Conservation (phyloP, 176 grass and related monocot genomes). For the Musa acuminata region DNA sequence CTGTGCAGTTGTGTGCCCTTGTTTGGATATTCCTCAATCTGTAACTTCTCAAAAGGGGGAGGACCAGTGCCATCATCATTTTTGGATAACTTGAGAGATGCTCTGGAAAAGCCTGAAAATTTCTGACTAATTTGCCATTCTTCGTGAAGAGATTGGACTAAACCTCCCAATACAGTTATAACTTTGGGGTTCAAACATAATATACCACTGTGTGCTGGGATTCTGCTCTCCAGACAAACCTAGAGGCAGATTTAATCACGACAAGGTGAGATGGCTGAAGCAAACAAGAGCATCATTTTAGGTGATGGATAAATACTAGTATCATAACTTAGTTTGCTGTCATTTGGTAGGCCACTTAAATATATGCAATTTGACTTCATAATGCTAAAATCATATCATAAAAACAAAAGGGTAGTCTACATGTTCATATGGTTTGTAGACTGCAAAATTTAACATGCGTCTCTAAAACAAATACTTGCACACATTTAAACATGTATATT, state of each 20-base stretch:
- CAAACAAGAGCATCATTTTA: not conserved
- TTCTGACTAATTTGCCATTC: constrained; percentile 90
- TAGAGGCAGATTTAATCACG: constrained; percentile 13
- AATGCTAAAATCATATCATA: too few species aligned
- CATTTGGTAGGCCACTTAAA: not conserved
- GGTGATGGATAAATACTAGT: not conserved
- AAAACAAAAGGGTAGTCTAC: too few species aligned
- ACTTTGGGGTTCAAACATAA: constrained; percentile 59
- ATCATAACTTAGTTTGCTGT: not conserved
- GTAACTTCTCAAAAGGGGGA: constrained; percentile 82
- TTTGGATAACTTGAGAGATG: constrained; percentile 43
- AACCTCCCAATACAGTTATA: constrained; percentile 49
- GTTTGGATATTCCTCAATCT: constrained; percentile 24
- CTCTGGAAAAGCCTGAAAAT: constrained; percentile 52
- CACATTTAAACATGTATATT: too few species aligned
- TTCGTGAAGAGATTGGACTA: constrained; percentile 67
- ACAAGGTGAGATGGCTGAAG: not conserved
- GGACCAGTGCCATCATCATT: constrained; percentile 60
- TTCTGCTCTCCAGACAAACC: constrained; percentile 59
- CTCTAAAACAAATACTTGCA: too few species aligned
- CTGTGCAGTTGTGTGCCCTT: constrained; percentile 26
- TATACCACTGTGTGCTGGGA: constrained; percentile 62
- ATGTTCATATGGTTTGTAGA: too few species aligned
- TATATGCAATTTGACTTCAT: too few species aligned
- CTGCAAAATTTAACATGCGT: too few species aligned